These are phyloP conservation scores for Candida endomychidarum DNA, from an alignment of 805 yeast species.

Conservation along the genomic window DNA sequence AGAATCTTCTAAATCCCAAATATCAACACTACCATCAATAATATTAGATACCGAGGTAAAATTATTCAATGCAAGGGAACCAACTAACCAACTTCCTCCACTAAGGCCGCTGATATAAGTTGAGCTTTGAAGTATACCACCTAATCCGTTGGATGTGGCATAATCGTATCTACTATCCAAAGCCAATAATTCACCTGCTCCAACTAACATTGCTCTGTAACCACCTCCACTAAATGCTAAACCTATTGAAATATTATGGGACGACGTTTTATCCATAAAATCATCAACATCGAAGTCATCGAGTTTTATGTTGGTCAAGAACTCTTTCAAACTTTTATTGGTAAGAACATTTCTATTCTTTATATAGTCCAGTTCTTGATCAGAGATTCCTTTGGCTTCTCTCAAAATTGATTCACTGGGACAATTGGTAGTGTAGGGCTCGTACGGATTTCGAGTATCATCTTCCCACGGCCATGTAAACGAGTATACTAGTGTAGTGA, in stretches of 20 bases:
- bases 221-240: slow-evolving; percentile 32
- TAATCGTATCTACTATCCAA: slow-evolving; percentile 35
- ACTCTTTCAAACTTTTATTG: slow-evolving; percentile 27
- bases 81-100: slow-evolving; percentile 44
- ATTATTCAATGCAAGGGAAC: slow-evolving; percentile 35
- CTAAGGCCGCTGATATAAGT: slow-evolving; percentile 41
- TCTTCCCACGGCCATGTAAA: slow-evolving; percentile 16
- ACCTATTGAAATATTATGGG: slow-evolving; percentile 28
- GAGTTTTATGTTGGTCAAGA: slow-evolving; percentile 31
- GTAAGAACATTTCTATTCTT: slow-evolving; percentile 26
- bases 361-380: slow-evolving; percentile 28
- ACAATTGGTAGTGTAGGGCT: slow-evolving; percentile 31
- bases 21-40: slow-evolving; percentile 23
- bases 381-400: slow-evolving; percentile 25
- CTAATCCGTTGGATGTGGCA: slow-evolving; percentile 30
- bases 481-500: not conserved
- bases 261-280: slow-evolving; percentile 24
- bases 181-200: slow-evolving; percentile 44
- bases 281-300: slow-evolving; percentile 31
- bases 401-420: slow-evolving; percentile 28
- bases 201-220: slow-evolving; percentile 39
- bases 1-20: slow-evolving; percentile 70
- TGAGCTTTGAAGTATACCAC: slow-evolving; percentile 41
- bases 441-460: slow-evolving; percentile 23
- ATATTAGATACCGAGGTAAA: slow-evolving; percentile 35